Base-by-base conservation (phyloP, 768 basidiomycete species). In the Suillus luteus region DNA sequence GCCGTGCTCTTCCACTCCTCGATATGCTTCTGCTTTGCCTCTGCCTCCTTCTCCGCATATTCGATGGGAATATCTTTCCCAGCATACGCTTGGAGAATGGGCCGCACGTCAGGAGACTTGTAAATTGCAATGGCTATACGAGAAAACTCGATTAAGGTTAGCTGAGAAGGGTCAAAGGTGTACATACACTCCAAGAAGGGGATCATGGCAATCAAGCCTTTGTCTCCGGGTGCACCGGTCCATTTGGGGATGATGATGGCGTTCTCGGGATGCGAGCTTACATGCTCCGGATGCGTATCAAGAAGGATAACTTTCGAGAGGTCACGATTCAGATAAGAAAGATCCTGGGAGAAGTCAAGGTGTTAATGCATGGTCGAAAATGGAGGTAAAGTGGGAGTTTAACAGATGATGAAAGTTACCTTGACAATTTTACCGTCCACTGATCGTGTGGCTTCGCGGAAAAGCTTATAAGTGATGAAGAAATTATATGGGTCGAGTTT, bases 401-500 rank as follows among this genome's bases (percentile, higher is more conserved):
- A 19, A 58, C 5, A 27, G 19, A 40, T 5, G 17, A 37, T 15
- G 11, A 5, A 3, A 67, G 75, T 49, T 61, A 91, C 91, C 82
- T 99, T 99, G 70, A 97, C 93, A 35, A 91, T 83, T 67, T 87
- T 84, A 46, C 92, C 93, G 62, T 95, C 86, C 33, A 91, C 80
- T 41, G 88, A 90, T 31, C 94, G 86, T 11, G 95, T 96, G 14
- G 91, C 86, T 71, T 99, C 96, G 49, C 95, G 88, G 87, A 87
- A 97, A n/a, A 99, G 87, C 60, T 88, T 87, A 76, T 96, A 95
- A 35, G 83, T 86, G 69, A 99, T 85, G 79, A 86, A 96, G 75
- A 93, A 93, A 71, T 88, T 87, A 78, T 94, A 97, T 15, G 93
- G 91, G 75, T 99, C 97, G 43, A 99, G 84, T 80, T 97, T 94